Conservation (phyloP, 2,329 filamentous ascomycete species). For the Aspergillus clavatus region DNA sequence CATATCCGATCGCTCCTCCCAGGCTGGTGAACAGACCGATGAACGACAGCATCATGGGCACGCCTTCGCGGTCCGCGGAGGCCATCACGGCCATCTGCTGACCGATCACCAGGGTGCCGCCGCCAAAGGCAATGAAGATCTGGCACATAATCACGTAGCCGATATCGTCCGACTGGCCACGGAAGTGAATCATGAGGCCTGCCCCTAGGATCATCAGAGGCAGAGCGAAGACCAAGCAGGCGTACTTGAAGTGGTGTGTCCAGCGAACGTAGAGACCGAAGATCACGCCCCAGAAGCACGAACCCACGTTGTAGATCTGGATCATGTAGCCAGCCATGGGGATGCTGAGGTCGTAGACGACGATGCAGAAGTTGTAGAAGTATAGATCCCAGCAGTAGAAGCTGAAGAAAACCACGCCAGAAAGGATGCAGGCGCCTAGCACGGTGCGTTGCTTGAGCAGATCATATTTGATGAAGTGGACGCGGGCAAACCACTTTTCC, state of each 20-base stretch:
- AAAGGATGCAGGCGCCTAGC: slow-evolving; percentile 49
- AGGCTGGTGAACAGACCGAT: slow-evolving; percentile 33
- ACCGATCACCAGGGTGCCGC: slow-evolving; percentile 51
- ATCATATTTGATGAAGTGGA: slow-evolving; percentile 53
- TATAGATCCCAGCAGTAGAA: slow-evolving; percentile 54
- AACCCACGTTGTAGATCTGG: slow-evolving; percentile 52
- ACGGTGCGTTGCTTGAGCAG: slow-evolving; percentile 48
- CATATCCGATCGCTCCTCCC: slow-evolving; percentile 32
- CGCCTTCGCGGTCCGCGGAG: slow-evolving; percentile 50
- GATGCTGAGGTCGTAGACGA: slow-evolving; percentile 46
- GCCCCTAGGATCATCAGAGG: slow-evolving; percentile 50
- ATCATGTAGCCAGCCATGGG: slow-evolving; percentile 44
- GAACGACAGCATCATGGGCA: slow-evolving; percentile 44
- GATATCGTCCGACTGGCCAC: slow-evolving; percentile 45
- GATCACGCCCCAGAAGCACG: slow-evolving; percentile 47
- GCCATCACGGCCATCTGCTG: slow-evolving; percentile 57
- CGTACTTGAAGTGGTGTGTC: slow-evolving; percentile 50
- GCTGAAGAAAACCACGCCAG: slow-evolving; percentile 45
- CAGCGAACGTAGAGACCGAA: slow-evolving; percentile 48
- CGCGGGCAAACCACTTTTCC: slow-evolving; percentile 50
- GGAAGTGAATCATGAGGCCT: slow-evolving; percentile 55
- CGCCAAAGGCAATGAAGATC: slow-evolving; percentile 52
- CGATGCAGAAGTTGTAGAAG: slow-evolving; percentile 51
- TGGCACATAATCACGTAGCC: slow-evolving; percentile 53
- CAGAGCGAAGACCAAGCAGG: slow-evolving; percentile 48